Base-by-base conservation (phyloP, 2,329 filamentous ascomycete species). In the Anthostomella pinea region DNA sequence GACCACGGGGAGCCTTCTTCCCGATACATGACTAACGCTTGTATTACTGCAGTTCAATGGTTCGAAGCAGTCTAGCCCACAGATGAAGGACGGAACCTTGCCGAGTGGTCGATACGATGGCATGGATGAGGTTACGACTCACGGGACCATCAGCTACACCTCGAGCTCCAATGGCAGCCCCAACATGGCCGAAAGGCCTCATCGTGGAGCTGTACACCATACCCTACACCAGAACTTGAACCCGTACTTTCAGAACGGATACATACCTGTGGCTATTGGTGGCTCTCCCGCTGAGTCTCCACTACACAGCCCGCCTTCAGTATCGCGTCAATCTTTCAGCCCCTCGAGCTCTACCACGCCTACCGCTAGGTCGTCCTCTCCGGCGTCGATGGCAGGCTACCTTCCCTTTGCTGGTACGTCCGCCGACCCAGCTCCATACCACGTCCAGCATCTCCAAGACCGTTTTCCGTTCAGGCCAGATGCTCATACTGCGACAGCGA, bases 41-140 rank as follows among this genome's bases (percentile, higher is more conserved):
- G 17, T 30, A 25, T 45, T 37, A 49, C 48, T 60, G 38, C 59
- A 82, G 79, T 83, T 81, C 69, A 60, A 60, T 35, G 76, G 77
- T 46, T 78, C 77, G 13, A 79, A 78, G 57, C 75, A 75, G 53
- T 67, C 68, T 26, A 73, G 68, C 39, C 69, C 75, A 20, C 64
- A 68, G 35, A 54, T 69, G 35, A 72, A 67, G 49, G 73, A 77
- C 34, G 73, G 68, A 25, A 68, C 67, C 9, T 41, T 72, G 25
- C 60, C 56, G 32, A 62, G 49, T 38, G 67, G 65, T 15, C 66
- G 68, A 39, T 68, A 60, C 36, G 70, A 75, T 39, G 67, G 67
- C 10, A 51, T 53, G 23, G 68, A 70, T 29, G 60, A 58, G 20
- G 45, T 62, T 40, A 41, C 45, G 18, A 52, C 49, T 9, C 54